Evolutionary conservation across 2,329 filamentous ascomycete genomes (phyloP).

Genomic region (Pseudogymnoascus sp.): DNA sequence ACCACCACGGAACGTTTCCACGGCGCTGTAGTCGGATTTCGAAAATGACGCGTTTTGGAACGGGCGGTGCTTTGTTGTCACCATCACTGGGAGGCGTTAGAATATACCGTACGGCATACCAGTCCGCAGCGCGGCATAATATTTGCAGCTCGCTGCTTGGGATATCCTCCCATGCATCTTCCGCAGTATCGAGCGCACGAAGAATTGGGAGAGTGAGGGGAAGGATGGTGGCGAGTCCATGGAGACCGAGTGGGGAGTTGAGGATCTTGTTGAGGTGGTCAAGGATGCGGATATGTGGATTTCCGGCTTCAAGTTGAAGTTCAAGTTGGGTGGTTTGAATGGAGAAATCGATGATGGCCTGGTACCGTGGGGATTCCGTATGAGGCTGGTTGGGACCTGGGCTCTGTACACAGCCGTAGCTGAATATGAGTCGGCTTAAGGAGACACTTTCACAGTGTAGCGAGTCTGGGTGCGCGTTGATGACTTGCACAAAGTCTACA

Average conservation of each 20-base stretch:
- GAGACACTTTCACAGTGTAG: conserved; percentile 52
- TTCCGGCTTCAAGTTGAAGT: conserved; percentile 51
- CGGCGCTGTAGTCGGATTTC: conserved; percentile 44
- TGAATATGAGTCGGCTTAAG: conserved; percentile 57
- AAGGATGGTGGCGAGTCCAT: conserved; percentile 46
- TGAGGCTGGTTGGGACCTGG: conserved; percentile 12
- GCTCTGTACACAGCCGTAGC: conserved; percentile 43
- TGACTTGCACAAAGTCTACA: conserved; percentile 59
- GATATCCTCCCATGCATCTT: conserved; percentile 42
- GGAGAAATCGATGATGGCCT: conserved; percentile 51
- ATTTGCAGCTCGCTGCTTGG: conserved; percentile 41
- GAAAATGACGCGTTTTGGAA: conserved; percentile 37
- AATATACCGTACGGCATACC: conserved; percentile 48
- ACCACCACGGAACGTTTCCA: conserved; percentile 34
- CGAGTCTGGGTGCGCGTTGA: conserved; percentile 47
- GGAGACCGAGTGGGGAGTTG: conserved; percentile 43
- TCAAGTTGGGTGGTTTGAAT: conserved; percentile 38
- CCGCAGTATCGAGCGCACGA: conserved; percentile 51
- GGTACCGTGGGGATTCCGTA: conserved; percentile 33
- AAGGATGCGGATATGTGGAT: conserved; percentile 58
- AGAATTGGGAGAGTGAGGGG: conserved; percentile 58
- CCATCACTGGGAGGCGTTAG: conserved; percentile 29
- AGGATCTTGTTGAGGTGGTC: conserved; percentile 51
- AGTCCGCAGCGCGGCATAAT: conserved; percentile 47
- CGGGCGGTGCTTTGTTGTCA: conserved; percentile 17